Evolutionary conservation across 1,139 yeast species (phyloP), one percentile per base, ranked within the genome.

Genomic region (Saccharomyces hybrid): DNA sequence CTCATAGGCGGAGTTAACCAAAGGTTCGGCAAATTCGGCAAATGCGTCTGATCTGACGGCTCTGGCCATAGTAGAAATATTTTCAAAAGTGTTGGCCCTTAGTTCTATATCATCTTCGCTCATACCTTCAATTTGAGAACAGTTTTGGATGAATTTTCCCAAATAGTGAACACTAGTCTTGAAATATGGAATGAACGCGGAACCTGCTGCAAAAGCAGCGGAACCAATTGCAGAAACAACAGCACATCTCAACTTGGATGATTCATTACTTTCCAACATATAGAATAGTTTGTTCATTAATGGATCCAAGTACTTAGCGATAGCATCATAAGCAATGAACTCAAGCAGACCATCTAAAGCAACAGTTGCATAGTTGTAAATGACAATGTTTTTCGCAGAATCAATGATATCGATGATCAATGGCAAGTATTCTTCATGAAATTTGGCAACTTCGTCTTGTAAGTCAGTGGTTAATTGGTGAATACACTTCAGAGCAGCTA

Each of bases 171-270:
- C 82, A 52, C 97, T 87, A 60, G 83, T 81, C 68, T 83, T 81
- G 73, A 91, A 91, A 76, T 79, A 93, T 58, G 98, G 98, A 59
- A 80, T 76, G 73, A 88, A 93, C 46, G 86, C 80, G 66, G 85
- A 85, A 72, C 97, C 97, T 52, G 96, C 84, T 54, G 99, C 96
- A 67, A 86, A 90, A 46, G 99, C 99, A 58, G 97, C 89, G 44
- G 98, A 90, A 55, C 98, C 98, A 69, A 93, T 88, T 42, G 98
- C 97, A 55, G 96, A 88, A 56, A 93, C 97, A 66, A 93, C 88
- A 53, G 95, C 88, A 51, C 93, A 80, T 75, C 87, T 88, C 69
- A 93, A 80, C 49, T 86, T 79, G 42, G 89, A 77, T 51, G 76
- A 74, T 57, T 82, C 79, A 62, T 81, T 79, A 48, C 78, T 72